phyloP scores from a whole-genome alignment of 345 rosid genomes.

The Aurinia saxatilis region DNA sequence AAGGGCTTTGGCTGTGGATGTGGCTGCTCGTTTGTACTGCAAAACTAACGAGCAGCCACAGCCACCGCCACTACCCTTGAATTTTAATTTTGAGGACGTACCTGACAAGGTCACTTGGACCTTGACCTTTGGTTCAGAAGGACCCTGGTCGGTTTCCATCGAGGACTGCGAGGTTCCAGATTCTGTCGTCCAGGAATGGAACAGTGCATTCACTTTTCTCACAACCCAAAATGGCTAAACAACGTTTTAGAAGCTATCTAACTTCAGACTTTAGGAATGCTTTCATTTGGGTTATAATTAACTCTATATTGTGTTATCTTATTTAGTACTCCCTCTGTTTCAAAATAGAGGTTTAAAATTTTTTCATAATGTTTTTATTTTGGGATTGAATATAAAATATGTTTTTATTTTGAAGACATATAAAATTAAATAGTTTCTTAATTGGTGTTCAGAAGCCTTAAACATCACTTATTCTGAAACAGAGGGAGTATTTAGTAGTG shows the following conservation, averaged over 20 bases:
- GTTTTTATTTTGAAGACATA: too few relatives aligned
- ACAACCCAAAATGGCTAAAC: not conserved
- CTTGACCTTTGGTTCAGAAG: constrained; percentile 21
- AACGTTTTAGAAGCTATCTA: constrained; percentile 5
- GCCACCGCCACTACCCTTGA: constrained; percentile 5
- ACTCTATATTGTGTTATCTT: too few relatives aligned
- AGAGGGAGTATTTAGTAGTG: too few relatives aligned
- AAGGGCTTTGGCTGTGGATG: not conserved
- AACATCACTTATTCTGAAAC: too few relatives aligned
- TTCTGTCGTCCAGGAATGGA: constrained; percentile 40
- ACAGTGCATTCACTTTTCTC: constrained; percentile 31
- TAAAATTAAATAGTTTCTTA: too few relatives aligned
- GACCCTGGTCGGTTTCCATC: constrained; percentile 47
- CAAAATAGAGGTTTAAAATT: too few relatives aligned
- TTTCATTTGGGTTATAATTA: too few relatives aligned
- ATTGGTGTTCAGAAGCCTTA: too few relatives aligned
- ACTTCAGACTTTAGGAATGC: too few relatives aligned
- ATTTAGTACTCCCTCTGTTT: too few relatives aligned
- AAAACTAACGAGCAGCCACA: not conserved
- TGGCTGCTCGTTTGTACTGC: not conserved
- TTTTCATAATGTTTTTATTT: too few relatives aligned
- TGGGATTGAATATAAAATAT: too few relatives aligned
- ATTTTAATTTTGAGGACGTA: constrained; percentile 42
- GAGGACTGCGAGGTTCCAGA: constrained; percentile 38
- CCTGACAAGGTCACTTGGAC: constrained; percentile 56